Conservation (phyloP, 2,329 filamentous ascomycete species). For the Epichloe brachyelytri region DNA sequence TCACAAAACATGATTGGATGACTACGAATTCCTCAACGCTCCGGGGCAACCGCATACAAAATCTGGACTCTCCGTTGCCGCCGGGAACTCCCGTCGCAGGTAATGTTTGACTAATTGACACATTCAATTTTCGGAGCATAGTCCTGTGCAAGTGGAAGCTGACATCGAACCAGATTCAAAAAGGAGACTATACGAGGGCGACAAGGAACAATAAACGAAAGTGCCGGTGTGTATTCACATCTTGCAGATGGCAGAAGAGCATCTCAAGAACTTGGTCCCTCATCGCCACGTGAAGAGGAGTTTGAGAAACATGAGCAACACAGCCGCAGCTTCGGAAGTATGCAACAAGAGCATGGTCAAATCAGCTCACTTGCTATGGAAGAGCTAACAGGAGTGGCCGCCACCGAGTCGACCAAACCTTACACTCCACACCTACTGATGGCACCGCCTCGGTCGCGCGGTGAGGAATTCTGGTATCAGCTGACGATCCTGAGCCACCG, state of each 20-base stretch:
- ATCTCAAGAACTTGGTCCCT: conserved; percentile 9
- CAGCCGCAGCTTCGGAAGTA: neutral
- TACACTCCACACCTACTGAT: conserved; percentile 26
- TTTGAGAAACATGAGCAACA: neutral
- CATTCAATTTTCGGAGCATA: neutral
- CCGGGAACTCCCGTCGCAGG: conserved; percentile 37
- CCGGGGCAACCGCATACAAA: conserved; percentile 36
- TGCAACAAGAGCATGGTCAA: neutral
- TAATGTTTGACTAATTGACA: conserved; percentile 10
- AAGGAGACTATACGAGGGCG: conserved; percentile 16
- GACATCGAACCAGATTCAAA: conserved; percentile 15
- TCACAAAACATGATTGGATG: conserved; percentile 21
- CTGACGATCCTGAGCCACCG: conserved; percentile 23
- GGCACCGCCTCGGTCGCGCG: conserved; percentile 30
- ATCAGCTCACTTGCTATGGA: neutral
- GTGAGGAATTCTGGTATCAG: conserved; percentile 21
- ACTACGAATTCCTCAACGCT: conserved; percentile 27
- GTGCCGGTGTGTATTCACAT: neutral
- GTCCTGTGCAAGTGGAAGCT: conserved; percentile 1
- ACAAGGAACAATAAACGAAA: neutral
- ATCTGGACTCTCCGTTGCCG: conserved; percentile 38
- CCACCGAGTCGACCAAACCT: neutral
- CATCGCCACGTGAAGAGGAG: conserved; percentile 3
- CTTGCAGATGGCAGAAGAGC: conserved; percentile 12
- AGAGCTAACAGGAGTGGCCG: neutral